phyloP scores from a whole-genome alignment of 257 asterid species.

The Euphrasia confusa region DNA sequence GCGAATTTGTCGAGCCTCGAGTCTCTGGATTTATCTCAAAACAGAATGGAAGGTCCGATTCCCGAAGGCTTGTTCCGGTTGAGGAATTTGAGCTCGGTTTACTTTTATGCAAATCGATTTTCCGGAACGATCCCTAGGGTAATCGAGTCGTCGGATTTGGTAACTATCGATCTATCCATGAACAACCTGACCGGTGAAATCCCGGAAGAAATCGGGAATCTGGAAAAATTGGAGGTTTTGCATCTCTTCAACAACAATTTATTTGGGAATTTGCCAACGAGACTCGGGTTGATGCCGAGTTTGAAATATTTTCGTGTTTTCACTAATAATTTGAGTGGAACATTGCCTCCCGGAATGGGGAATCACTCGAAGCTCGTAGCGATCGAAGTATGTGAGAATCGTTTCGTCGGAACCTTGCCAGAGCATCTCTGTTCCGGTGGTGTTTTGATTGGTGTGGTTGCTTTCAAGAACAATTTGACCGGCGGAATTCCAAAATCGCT shows the following conservation, averaged over 20 bases:
- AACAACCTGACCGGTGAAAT: slow-evolving; percentile 57
- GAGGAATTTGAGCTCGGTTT: slow-evolving; percentile 48
- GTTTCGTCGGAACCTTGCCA: slow-evolving; percentile 63
- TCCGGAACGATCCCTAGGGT: slow-evolving; percentile 57
- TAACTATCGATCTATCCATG: slow-evolving; percentile 48
- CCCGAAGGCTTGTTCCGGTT: slow-evolving; percentile 45
- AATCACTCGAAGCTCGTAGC: slow-evolving; percentile 52
- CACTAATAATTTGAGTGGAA: slow-evolving; percentile 53
- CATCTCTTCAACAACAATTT: slow-evolving; percentile 43
- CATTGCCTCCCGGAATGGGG: slow-evolving; percentile 68
- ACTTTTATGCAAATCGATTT: slow-evolving; percentile 40
- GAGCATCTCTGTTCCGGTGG: slow-evolving; percentile 58
- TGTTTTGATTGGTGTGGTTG: slow-evolving; percentile 52
- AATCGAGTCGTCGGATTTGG: slow-evolving; percentile 41
- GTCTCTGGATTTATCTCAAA: slow-evolving; percentile 38
- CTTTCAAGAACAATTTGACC: slow-evolving; percentile 52
- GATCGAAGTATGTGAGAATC: slow-evolving; percentile 63
- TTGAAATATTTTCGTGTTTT: slow-evolving; percentile 44
- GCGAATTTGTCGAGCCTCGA: slow-evolving; percentile 28
- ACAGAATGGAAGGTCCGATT: slow-evolving; percentile 36
- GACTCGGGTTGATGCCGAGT: slow-evolving; percentile 48
- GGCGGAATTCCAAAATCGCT: slow-evolving; percentile 70
- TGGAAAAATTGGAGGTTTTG: slow-evolving; percentile 42
- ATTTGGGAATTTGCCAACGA: slow-evolving; percentile 53
- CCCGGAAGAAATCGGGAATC: slow-evolving; percentile 61